Conservation (phyloP, 2,329 filamentous ascomycete species). For the Triangularia verruculosa region DNA sequence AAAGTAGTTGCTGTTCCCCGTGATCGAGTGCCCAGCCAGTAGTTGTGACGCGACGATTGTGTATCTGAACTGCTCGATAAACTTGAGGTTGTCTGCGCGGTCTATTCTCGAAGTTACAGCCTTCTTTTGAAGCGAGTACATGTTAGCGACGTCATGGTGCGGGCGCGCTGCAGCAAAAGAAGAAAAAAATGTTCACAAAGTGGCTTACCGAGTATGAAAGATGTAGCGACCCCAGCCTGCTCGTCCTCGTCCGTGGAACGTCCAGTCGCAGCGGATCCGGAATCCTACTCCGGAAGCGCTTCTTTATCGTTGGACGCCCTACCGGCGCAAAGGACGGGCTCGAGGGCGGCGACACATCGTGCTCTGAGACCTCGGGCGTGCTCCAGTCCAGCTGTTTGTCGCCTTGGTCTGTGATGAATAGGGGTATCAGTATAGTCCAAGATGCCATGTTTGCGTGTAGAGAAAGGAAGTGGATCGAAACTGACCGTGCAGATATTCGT, state of each 20-base stretch:
- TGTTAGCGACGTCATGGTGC: constrained; percentile 6
- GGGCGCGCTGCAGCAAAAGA: background rate
- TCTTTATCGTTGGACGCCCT: constrained; percentile 52
- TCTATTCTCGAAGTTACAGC: constrained; percentile 71
- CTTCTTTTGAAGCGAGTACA: constrained; percentile 48
- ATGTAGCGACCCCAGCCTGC: constrained; percentile 44
- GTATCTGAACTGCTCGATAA: constrained; percentile 91
- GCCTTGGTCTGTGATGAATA: constrained; percentile 44
- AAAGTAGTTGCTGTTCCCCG: constrained; percentile 38
- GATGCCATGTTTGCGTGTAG: background rate
- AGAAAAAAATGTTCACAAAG: constrained; percentile 1
- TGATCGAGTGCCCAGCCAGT: constrained; percentile 65
- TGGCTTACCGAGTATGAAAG: constrained; percentile 51
- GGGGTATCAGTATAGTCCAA: constrained; percentile 20
- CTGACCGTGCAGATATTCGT: constrained; percentile 84
- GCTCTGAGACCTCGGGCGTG: constrained; percentile 32
- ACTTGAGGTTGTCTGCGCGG: constrained; percentile 75
- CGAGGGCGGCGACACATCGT: constrained; percentile 45
- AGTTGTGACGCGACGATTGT: constrained; percentile 89
- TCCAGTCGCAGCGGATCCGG: constrained; percentile 45
- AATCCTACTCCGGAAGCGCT: constrained; percentile 50
- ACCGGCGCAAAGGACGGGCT: constrained; percentile 56
- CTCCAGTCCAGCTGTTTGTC: constrained; percentile 49
- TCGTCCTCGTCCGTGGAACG: constrained; percentile 34
- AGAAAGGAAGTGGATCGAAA: constrained; percentile 21